phyloP scores from a whole-genome alignment of 345 rosid genomes.

The Eucalyptus polyanthemos region DNA sequence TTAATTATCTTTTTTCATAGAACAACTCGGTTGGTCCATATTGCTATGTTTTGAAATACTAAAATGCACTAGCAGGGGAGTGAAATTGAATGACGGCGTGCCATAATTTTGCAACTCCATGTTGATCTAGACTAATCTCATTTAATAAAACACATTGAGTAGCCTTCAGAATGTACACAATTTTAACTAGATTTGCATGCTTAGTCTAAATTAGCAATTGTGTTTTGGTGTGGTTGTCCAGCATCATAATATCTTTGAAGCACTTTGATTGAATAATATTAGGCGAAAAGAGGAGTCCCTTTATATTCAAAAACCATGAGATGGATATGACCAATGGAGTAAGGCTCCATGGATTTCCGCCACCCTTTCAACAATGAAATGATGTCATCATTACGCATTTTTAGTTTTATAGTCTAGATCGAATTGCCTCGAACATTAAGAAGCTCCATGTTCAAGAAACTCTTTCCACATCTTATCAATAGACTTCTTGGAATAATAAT shows the following conservation, averaged over 20 bases:
- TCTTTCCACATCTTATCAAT: background rate
- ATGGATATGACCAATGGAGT: background rate
- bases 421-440: background rate
- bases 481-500: background rate
- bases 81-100: no score
- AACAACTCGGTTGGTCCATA: no score
- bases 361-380: background rate
- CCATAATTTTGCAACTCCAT: no score
- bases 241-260: background rate
- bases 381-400: background rate
- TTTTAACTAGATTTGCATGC: no score
- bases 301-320: background rate
- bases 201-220: no score
- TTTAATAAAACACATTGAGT: no score
- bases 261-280: background rate
- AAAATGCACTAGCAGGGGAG: no score
- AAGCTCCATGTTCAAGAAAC: rapidly evolving
- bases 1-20: no score
- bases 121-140: no score
- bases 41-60: no score
- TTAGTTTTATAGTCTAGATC: background rate
- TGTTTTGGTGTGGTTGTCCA: no score
- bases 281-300: background rate
- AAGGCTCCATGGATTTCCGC: background rate
- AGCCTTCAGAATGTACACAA: no score